Percentiles rank a stretch among this genome's conserved stretches.
Evolutionary conservation across 164 flowering plant genomes (phyloP).

Genomic region (Nelumbo lutea): DNA sequence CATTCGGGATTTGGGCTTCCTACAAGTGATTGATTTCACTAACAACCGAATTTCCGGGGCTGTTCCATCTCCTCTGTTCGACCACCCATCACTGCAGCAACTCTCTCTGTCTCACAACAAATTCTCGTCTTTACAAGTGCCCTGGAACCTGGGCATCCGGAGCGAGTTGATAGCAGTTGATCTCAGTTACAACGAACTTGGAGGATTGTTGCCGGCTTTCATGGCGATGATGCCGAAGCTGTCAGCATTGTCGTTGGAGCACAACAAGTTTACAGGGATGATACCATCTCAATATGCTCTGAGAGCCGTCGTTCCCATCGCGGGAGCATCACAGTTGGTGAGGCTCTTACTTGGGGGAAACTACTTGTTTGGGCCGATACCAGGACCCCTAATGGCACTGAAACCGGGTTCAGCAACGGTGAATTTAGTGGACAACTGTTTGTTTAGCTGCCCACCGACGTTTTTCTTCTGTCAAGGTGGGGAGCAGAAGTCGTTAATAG

Average conservation of each 20-base stretch:
- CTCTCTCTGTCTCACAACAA: slow-evolving; percentile 66
- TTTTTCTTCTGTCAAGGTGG: slow-evolving; percentile 85
- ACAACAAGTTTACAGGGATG: slow-evolving; percentile 66
- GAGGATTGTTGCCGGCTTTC: slow-evolving; percentile 67
- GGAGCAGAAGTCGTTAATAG: slow-evolving; percentile 49
- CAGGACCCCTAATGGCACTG: slow-evolving; percentile 46
- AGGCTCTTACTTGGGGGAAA: slow-evolving; percentile 76
- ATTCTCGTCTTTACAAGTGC: slow-evolving; percentile 35
- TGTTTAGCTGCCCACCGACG: slow-evolving; percentile 51
- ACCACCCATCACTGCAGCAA: slow-evolving; percentile 74
- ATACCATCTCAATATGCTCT: slow-evolving; percentile 64
- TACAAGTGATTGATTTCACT: slow-evolving; percentile 81
- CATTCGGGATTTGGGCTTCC: slow-evolving; percentile 11
- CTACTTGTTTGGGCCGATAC: slow-evolving; percentile 68
- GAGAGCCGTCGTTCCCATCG: slow-evolving; percentile 34
- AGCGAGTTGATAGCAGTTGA: slow-evolving; percentile 74
- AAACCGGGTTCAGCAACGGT: slow-evolving; percentile 53
- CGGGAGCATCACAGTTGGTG: slow-evolving; percentile 39
- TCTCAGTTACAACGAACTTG: slow-evolving; percentile 54
- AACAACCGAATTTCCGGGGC: slow-evolving; percentile 58
- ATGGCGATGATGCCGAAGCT: slow-evolving; percentile 67
- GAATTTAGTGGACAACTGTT: slow-evolving; percentile 65
- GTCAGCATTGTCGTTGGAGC: slow-evolving; percentile 67
- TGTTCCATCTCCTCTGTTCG: slow-evolving; percentile 51
- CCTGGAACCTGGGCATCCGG: slow-evolving; percentile 22